Evolutionary conservation across 75 land plant genomes (phyloP), one percentile per base, ranked within the genome.

Genomic region (Cunninghamia lanceolata): DNA sequence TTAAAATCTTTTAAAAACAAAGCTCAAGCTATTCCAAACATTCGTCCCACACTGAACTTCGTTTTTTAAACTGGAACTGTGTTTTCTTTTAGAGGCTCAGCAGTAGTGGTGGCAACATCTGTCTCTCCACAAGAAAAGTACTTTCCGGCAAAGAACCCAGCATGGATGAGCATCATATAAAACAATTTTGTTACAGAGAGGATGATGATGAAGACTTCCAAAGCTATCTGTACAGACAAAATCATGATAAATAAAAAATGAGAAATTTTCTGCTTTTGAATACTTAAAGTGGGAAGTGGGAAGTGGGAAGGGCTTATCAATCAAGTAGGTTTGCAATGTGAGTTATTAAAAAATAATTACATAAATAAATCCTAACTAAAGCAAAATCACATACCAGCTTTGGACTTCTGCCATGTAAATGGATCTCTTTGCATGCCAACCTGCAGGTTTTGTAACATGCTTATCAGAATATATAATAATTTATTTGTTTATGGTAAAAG

Each of bases 161-260:
- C 16, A 14, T 50, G 53, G 53, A 50, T 50, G 53, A 50, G 2
- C 53, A 50, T 50, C 53, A 50, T 50, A 16, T 50, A 50, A 14
- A 50, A 50, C 16, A 50, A 14, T 50, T 50, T 13, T 50, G 53
- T 50, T 2, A 16, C 53, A 50, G 53, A 50, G 0, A 50, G 53
- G 35, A 95, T 93, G 43, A 95, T 94, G 19, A 85, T 8, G 52
- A 95, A 94, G 11, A 95, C 90, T 81, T 95, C 96, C 94, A 95
- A 89, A 34, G 95, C 90, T 83, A 88, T 93, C 96, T 95, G 93
- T 88, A 89, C 52, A 45, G 14, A 25, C 28, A 36, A 38, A 25
- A 36, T 36, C 8, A 19, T 38, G 0, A 21, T 1, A 6, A 21
- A 66, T 66, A 5, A 66, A 66, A 25, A 28, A 0, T 16, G 9